These are phyloP conservation scores for Blastocystis sp. DNA, from an alignment of 352 stramenopile species.

Conservation along the genomic window DNA sequence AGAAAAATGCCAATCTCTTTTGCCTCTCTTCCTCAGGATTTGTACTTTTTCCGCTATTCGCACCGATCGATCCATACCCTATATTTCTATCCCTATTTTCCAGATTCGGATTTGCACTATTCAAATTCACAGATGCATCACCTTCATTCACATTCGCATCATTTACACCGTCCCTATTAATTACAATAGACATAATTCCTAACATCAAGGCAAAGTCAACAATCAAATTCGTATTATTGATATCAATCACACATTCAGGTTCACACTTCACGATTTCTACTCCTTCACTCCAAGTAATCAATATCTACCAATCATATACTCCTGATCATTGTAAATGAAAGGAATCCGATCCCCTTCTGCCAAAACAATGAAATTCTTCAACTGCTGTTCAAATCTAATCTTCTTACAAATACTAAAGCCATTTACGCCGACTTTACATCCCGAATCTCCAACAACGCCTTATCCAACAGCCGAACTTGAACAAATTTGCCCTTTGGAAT, in stretches of 20 bases:
- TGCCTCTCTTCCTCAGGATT: background rate
- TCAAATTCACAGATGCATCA: background rate
- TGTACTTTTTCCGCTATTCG: background rate
- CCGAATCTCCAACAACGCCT: background rate
- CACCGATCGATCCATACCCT: background rate
- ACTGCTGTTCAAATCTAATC: slow-evolving; percentile 18
- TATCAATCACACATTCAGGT: slow-evolving; percentile 26
- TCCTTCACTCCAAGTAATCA: background rate
- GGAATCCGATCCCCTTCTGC: slow-evolving; percentile 40
- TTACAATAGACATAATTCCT: background rate
- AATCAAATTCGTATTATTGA: slow-evolving; percentile 56
- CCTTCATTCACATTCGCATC: background rate
- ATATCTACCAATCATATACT: slow-evolving; percentile 16
- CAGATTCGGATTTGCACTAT: no score
- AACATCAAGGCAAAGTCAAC: slow-evolving; percentile 49
- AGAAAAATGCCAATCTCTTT: background rate
- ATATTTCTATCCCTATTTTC: background rate
- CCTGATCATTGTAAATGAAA: background rate
- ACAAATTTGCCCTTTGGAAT: slow-evolving; percentile 56
- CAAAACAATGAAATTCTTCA: slow-evolving; percentile 23
- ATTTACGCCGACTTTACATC: slow-evolving; percentile 35
- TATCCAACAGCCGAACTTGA: background rate
- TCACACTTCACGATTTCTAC: slow-evolving; percentile 59
- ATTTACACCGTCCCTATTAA: background rate
- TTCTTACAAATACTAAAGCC: background rate